phyloP scores from a whole-genome alignment of 371 early-diverging fungal species.

The Mucor ambiguus region DNA sequence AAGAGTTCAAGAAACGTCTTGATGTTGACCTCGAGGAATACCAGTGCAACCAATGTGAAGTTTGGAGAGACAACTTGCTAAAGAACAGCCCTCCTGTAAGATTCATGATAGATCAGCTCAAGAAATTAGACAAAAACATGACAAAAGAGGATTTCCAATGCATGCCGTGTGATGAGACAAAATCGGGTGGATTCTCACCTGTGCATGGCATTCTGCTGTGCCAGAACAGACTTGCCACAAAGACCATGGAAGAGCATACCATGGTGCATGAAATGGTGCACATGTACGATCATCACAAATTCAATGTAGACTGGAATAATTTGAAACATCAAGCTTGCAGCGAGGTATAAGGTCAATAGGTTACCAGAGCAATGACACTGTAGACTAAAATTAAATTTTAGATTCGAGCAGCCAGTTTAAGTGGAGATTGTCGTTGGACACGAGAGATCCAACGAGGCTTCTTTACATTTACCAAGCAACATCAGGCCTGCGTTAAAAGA shows the following conservation, averaged over 20 bases:
- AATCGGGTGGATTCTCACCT: conserved; percentile 84
- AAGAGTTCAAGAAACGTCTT: conserved; percentile 32
- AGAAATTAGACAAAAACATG: conserved; percentile 69
- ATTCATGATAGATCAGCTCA: conserved; percentile 83
- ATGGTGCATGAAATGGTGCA: conserved; percentile 97
- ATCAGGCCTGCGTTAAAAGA: conserved; percentile 91
- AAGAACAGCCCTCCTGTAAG: conserved; percentile 79
- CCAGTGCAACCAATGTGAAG: conserved; percentile 69
- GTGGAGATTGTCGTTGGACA: conserved; percentile 90
- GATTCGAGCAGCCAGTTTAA: conserved; percentile 89
- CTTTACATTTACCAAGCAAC: conserved; percentile 83
- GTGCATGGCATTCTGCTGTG: conserved; percentile 83
- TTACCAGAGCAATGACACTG: background rate
- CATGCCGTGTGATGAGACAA: conserved; percentile 76
- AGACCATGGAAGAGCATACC: conserved; percentile 83
- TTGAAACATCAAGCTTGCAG: conserved; percentile 92
- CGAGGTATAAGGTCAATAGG: conserved; percentile 52
- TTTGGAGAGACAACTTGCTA: conserved; percentile 72
- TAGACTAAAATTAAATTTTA: conserved; percentile 18
- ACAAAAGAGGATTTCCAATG: conserved; percentile 70
- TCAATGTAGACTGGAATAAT: conserved; percentile 83
- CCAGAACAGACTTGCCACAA: conserved; percentile 75
- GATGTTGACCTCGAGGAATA: conserved; percentile 53
- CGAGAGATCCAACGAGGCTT: conserved; percentile 85
- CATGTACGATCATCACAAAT: conserved; percentile 88